Evolutionary conservation across 257 asterid species (phyloP).

Genomic region (Penstemon newberryi): DNA sequence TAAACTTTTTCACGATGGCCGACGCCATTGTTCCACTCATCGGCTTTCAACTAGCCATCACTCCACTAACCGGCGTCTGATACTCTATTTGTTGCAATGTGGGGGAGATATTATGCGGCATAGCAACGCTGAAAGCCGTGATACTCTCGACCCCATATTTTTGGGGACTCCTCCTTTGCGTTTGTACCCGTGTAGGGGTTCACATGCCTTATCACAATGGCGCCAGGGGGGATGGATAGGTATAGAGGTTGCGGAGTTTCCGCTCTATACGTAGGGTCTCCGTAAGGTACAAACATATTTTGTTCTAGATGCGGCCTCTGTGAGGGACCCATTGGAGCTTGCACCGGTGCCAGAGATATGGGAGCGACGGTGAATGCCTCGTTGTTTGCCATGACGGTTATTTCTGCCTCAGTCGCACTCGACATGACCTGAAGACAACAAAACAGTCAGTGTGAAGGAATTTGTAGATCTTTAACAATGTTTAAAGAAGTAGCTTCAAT

Average conservation of each 20-base stretch:
- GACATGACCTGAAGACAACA: constrained; percentile 36
- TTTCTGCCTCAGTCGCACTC: background rate
- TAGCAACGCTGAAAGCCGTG: constrained; percentile 21
- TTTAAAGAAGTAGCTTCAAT: constrained; percentile 19
- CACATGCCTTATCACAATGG: constrained; percentile 3
- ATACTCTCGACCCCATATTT: constrained; percentile 25
- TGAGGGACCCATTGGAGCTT: no score
- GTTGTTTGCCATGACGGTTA: no score
- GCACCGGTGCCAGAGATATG: no score
- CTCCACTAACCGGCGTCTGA: no score
- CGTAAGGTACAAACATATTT: constrained; percentile 35
- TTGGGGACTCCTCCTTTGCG: constrained; percentile 57
- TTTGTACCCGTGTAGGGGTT: constrained; percentile 34
- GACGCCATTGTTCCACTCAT: no score
- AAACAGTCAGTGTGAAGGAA: no score
- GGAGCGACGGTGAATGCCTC: no score
- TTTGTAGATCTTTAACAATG: background rate
- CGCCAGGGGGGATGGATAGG: constrained; percentile 20
- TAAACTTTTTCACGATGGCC: constrained; percentile 34
- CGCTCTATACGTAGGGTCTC: constrained; percentile 29
- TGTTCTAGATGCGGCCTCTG: background rate
- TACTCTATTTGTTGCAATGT: no score
- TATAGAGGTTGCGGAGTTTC: constrained; percentile 20
- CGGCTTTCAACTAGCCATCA: no score
- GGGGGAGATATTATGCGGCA: constrained; percentile 22